Conservation (phyloP, 2,329 filamentous ascomycete species). For the Aspergillus sojae region DNA sequence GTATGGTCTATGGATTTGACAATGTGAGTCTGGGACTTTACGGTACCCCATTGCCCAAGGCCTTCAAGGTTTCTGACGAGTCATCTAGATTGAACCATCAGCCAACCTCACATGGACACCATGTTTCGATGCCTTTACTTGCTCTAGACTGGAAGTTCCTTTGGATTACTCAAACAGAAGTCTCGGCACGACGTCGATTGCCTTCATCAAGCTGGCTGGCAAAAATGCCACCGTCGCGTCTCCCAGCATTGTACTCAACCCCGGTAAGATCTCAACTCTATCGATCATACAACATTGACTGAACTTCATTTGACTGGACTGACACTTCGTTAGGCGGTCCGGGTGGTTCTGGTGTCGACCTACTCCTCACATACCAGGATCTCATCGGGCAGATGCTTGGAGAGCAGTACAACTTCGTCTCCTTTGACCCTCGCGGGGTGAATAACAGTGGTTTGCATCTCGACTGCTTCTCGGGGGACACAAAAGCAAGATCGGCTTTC, state of each 20-base stretch:
- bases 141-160: conserved; percentile 19
- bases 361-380: conserved; percentile 28
- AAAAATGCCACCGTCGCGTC: conserved; percentile 20
- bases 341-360: conserved; percentile 27
- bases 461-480: conserved; percentile 29
- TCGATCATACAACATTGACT: neutral
- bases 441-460: conserved; percentile 34
- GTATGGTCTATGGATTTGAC: conserved; percentile 12
- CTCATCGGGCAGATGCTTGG: conserved; percentile 34
- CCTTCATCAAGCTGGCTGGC: conserved; percentile 22
- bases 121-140: conserved; percentile 18
- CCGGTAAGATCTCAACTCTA: conserved; percentile 11
- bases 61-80: conserved; percentile 11
- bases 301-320: conserved; percentile 5
- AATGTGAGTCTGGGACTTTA: conserved; percentile 3
- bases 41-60: neutral
- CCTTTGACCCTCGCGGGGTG: conserved; percentile 48
- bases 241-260: conserved; percentile 18
- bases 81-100: conserved; percentile 18
- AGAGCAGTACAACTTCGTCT: conserved; percentile 48
- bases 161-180: conserved; percentile 11
- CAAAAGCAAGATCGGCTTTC: conserved; percentile 21
- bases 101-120: conserved; percentile 19
- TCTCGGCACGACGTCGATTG: conserved; percentile 19
- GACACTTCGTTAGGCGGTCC: conserved; percentile 35